Evolutionary conservation across 148 eudicot genomes (phyloP).

Genomic region (Agrostemma githago): DNA sequence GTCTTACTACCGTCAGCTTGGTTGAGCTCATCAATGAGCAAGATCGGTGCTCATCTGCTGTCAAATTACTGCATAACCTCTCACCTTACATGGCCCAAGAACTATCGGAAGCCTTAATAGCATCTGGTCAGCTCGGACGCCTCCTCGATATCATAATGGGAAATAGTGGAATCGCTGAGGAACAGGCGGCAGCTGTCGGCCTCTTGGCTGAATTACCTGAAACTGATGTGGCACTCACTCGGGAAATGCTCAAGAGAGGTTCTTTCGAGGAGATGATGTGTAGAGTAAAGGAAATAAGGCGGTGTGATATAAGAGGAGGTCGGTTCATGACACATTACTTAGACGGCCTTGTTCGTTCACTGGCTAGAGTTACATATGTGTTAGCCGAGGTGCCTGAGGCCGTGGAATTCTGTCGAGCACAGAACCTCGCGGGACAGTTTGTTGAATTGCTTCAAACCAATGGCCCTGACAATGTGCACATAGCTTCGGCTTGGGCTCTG

Average conservation of each 20-base stretch:
- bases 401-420: slow-evolving; percentile 47
- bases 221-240: slow-evolving; percentile 53
- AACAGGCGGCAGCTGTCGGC: slow-evolving; percentile 80
- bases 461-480: slow-evolving; percentile 82
- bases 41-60: slow-evolving; percentile 59
- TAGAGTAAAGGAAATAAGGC: slow-evolving; percentile 50
- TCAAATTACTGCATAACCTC: slow-evolving; percentile 72
- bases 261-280: slow-evolving; percentile 48
- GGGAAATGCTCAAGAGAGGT: slow-evolving; percentile 59
- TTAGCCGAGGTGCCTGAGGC: slow-evolving; percentile 52
- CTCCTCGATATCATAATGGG: slow-evolving; percentile 54
- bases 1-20: slow-evolving; percentile 70
- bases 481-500: slow-evolving; percentile 78
- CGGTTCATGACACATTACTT: slow-evolving; percentile 73
- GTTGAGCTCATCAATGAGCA: slow-evolving; percentile 80
- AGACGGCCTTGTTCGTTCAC: slow-evolving; percentile 80
- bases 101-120: slow-evolving; percentile 62
- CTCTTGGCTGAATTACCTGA: slow-evolving; percentile 77
- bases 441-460: slow-evolving; percentile 57
- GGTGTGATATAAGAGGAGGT: slow-evolving; percentile 59
- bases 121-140: slow-evolving; percentile 67
- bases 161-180: slow-evolving; percentile 55
- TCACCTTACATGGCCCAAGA: slow-evolving; percentile 80
- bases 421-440: slow-evolving; percentile 51
- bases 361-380: slow-evolving; percentile 62